Evolutionary conservation across 306 rosid species (phyloP), one percentile per base, ranked within the genome.

Genomic region (Ochetophila trinervis): DNA sequence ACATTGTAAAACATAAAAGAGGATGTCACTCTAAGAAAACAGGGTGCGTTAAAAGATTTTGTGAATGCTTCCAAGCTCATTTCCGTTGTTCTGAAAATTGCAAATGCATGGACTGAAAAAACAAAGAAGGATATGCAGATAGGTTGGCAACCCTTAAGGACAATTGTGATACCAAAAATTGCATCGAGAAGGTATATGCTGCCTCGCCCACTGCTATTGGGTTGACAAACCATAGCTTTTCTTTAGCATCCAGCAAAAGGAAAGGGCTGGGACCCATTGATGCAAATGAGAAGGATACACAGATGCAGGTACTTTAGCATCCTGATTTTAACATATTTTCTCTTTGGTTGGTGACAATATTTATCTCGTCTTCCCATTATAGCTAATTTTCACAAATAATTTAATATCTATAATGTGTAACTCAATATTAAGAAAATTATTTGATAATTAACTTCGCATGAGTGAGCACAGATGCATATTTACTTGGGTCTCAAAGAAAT

Each of bases 61-160:
- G 93, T 67, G 89, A 84, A 60, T 87, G 93, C 80, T 87, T 84
- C 74, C 87, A 82, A 79, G 93, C 93, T 69, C 74, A 84, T 53
- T 73, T 87, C 71, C 84, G 82, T 65, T 87, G 93, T 74, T 87
- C 93, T 63, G 87, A 84, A 71, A 79, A 79, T 79, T 87, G 93
- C 64, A 87, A 82, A 77, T 87, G 93, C 82, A 60, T 84, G 78
- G 93, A 84, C 85, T 87, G 93, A 80, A 84, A 82, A 82, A 87
- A 87, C 68, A 71, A 76, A 55, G 84, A 79, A 79, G 89, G 89
- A 72, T 72, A 80, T 70, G 87, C 74, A 73, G 82, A 81, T 65
- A 79, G 83, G 53, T 82, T 78, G 71, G 84, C 86, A 44, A 60
- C 72, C 70, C 86, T 73, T 57, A 81, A 78, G 63, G 85, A 83